Conservation (phyloP, 441 rosid species). For the Populus hybrid region DNA sequence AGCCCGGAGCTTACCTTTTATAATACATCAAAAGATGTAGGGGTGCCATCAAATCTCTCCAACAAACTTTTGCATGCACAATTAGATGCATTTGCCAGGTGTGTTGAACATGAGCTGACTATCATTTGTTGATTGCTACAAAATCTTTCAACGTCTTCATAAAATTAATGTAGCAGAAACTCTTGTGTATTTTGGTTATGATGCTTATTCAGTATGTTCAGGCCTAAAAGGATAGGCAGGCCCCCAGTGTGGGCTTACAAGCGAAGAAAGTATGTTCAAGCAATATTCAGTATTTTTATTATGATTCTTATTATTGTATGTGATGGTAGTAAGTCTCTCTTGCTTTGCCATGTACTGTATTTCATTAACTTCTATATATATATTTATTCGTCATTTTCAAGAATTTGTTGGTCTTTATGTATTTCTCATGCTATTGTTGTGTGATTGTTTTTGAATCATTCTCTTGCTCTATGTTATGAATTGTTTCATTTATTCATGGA, state of each 20-base stretch:
- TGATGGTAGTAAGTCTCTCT: neutral
- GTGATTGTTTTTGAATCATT: neutral
- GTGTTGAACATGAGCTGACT: slow-evolving; percentile 9
- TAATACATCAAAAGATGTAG: slow-evolving; percentile 71
- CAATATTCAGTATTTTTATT: neutral
- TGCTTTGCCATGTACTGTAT: neutral
- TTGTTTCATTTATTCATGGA: neutral
- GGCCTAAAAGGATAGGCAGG: neutral
- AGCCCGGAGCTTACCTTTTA: slow-evolving; percentile 97
- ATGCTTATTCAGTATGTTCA: neutral
- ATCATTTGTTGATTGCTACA: neutral
- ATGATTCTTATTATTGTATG: neutral
- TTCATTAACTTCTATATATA: neutral
- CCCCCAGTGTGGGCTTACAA: neutral
- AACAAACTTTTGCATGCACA: slow-evolving; percentile 94
- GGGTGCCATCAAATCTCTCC: slow-evolving; percentile 61
- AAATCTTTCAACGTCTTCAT: neutral
- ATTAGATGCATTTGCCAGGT: slow-evolving; percentile 88
- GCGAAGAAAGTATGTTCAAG: neutral
- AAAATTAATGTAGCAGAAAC: neutral
- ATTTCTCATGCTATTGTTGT: neutral
- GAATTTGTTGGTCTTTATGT: neutral
- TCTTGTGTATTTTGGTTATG: neutral
- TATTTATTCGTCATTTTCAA: neutral
- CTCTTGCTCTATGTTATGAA: neutral